Evolutionary conservation across 1,284 basidiomycete species (phyloP).

Genomic region (Ganoderma meredithae): DNA sequence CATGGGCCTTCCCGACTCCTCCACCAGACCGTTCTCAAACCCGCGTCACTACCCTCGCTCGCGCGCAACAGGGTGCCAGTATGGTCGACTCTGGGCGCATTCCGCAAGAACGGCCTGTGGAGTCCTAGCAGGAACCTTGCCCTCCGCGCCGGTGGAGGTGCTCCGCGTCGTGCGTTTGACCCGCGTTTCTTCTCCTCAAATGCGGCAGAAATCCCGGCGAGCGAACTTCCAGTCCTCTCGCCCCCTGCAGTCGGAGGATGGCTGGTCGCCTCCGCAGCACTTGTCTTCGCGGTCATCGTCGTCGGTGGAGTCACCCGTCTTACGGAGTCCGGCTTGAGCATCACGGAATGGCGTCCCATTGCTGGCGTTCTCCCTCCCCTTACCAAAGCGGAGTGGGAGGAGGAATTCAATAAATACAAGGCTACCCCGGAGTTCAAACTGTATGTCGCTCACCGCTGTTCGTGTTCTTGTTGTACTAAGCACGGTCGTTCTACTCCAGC

Average conservation of each 20-base stretch:
- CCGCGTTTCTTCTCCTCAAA: conserved; percentile 55
- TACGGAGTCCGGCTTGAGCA: conserved; percentile 97
- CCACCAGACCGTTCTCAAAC: conserved; percentile 27
- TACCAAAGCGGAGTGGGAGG: conserved; percentile 81
- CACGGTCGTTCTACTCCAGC: conserved; percentile 49
- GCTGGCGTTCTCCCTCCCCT: conserved; percentile 90
- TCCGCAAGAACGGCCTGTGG: conserved; percentile 16
- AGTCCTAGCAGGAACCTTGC: conserved; percentile 26
- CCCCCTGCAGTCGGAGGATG: conserved; percentile 82
- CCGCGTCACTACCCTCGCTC: conserved; percentile 13
- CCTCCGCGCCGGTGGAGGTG: conserved; percentile 24
- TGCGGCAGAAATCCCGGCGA: conserved; percentile 36
- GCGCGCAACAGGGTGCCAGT: conserved; percentile 2
- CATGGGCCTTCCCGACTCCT: conserved; percentile 31
- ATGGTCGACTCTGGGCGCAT: conserved; percentile 11
- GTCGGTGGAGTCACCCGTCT: conserved; percentile 97
- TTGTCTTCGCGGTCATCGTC: conserved; percentile 93
- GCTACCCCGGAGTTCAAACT: conserved; percentile 94
- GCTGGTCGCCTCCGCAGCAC: conserved; percentile 83
- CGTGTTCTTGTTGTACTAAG: background rate
- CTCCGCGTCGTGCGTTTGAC: conserved; percentile 36
- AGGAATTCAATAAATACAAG: conserved; percentile 96
- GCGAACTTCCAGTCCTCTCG: conserved; percentile 66
- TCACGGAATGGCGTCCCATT: conserved; percentile 98
- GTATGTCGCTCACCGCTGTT: conserved; percentile 56